These are phyloP conservation scores for Tuber borchii DNA, from an alignment of 495 filamentous ascomycete genomes.

Conservation along the genomic window DNA sequence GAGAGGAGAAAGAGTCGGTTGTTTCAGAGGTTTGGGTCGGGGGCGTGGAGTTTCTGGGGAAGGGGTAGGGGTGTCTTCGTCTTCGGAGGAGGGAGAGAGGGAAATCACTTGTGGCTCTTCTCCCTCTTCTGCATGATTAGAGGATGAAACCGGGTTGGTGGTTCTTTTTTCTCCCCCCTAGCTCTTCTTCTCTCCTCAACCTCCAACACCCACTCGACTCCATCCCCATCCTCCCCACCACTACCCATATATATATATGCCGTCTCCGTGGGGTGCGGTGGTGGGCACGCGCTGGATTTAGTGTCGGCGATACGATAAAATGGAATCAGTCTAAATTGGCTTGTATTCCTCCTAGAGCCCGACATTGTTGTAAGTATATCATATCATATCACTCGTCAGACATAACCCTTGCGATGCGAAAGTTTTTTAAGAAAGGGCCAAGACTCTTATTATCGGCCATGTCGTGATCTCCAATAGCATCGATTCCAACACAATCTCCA, in stretches of 20 bases:
- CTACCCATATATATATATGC: too few species aligned
- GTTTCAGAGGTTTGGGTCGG: constrained; percentile 68
- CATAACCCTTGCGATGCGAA: neutral
- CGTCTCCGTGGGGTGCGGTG: neutral
- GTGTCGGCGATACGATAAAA: neutral
- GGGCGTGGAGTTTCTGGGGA: neutral
- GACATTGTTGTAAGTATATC: neutral
- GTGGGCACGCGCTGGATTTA: neutral
- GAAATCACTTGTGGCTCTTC: neutral
- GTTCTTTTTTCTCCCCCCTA: neutral
- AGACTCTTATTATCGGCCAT: neutral
- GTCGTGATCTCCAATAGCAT: neutral
- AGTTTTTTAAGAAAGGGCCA: neutral
- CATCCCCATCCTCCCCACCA: too few species aligned
- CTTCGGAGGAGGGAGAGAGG: neutral
- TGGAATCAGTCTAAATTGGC: neutral
- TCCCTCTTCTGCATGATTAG: neutral
- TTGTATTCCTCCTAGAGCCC: neutral
- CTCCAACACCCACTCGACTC: too few species aligned
- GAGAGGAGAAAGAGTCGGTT: constrained; percentile 76
- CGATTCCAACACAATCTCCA: neutral
- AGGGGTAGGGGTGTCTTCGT: neutral
- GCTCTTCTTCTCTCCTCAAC: neutral
- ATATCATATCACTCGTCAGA: neutral
- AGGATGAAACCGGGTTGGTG: neutral